Conservation (phyloP, 2,329 filamentous ascomycete genomes). For the Cercospora sojina region DNA sequence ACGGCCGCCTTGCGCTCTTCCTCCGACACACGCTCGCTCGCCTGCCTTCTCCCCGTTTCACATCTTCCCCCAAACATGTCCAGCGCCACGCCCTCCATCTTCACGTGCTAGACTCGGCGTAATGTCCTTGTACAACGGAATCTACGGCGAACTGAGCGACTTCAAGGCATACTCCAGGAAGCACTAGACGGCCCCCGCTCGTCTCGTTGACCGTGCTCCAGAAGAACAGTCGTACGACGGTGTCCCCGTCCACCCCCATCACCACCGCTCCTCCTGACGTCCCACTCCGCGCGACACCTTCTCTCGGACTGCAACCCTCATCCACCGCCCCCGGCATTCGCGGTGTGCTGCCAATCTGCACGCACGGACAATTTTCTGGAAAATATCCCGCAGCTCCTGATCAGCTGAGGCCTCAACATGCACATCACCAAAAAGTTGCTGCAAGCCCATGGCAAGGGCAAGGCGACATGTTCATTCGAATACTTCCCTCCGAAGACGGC, state of each 20-base stretch:
- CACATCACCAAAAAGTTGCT: constrained; percentile 91
- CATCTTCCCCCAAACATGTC: constrained; percentile 1
- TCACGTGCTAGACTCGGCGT: constrained; percentile 13
- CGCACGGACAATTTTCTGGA: neutral
- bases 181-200: constrained; percentile 12
- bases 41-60: neutral
- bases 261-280: neutral
- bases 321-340: neutral
- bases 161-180: constrained; percentile 34
- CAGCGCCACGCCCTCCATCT: neutral
- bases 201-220: constrained; percentile 9
- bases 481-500: constrained; percentile 98
- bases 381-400: neutral
- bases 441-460: constrained; percentile 73
- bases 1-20: neutral
- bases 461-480: constrained; percentile 96
- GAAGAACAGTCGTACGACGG: constrained; percentile 18
- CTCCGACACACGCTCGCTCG: neutral
- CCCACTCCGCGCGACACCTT: neutral
- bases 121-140: constrained; percentile 39
- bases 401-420: constrained; percentile 55
- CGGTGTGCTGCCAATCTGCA: neutral
- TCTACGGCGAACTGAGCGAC: constrained; percentile 35
- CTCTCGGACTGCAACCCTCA: neutral
- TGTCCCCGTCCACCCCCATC: neutral